phyloP scores from a whole-genome alignment of 495 filamentous ascomycete species.

The Diplogelasinospora grovesii region DNA sequence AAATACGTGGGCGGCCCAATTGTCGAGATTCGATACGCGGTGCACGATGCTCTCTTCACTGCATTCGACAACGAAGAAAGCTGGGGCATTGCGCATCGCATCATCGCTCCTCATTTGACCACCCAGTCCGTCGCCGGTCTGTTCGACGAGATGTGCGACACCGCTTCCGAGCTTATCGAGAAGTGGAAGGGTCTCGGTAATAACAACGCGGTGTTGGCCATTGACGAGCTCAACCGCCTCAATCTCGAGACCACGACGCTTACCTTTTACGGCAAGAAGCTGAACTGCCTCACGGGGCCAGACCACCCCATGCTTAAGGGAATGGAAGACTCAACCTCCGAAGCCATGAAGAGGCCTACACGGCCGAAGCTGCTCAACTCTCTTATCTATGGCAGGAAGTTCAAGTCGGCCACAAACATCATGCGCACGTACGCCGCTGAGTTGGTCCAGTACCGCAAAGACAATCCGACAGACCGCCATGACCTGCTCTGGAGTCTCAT shows the following conservation, averaged over 20 bases:
- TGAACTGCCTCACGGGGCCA: constrained; percentile 57
- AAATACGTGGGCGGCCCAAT: constrained; percentile 53
- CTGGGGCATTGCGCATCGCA: constrained; percentile 67
- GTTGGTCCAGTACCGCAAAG: constrained; percentile 50
- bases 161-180: constrained; percentile 56
- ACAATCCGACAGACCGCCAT: constrained; percentile 52
- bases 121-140: constrained; percentile 52
- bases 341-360: constrained; percentile 47
- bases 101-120: constrained; percentile 60
- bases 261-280: constrained; percentile 56
- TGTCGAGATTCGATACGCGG: constrained; percentile 50
- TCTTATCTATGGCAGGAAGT: constrained; percentile 48
- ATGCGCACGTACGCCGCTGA: constrained; percentile 50
- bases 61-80: constrained; percentile 56
- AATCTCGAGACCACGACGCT: constrained; percentile 64
- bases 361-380: constrained; percentile 51
- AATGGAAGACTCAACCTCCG: constrained; percentile 58
- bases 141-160: constrained; percentile 62
- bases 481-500: constrained; percentile 66
- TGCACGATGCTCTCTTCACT: constrained; percentile 63
- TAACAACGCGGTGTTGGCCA: constrained; percentile 43
- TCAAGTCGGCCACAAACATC: constrained; percentile 45
- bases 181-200: constrained; percentile 60
- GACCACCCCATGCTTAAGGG: constrained; percentile 57
- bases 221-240: constrained; percentile 63